Evolutionary conservation across 2,329 filamentous ascomycete species (phyloP).

Genomic region (Fusarium burgessii): DNA sequence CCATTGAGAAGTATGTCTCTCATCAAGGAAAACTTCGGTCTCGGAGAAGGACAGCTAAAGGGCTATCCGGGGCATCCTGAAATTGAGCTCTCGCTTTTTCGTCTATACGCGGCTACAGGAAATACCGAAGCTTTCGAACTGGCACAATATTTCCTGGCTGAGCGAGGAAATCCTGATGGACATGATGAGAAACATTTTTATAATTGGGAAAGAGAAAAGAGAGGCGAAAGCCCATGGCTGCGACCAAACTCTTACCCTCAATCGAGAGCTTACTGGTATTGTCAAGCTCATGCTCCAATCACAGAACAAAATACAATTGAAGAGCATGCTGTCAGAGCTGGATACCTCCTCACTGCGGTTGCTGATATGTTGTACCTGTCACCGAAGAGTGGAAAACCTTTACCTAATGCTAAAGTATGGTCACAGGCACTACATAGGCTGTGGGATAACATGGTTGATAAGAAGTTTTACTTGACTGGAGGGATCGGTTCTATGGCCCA

Average conservation of each 20-base stretch:
- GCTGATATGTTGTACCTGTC: slow-evolving; percentile 60
- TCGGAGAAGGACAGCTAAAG: slow-evolving; percentile 60
- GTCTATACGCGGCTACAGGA: slow-evolving; percentile 53
- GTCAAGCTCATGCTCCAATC: slow-evolving; percentile 68
- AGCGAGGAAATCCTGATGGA: slow-evolving; percentile 66
- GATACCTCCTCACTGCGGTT: slow-evolving; percentile 70
- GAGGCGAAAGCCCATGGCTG: slow-evolving; percentile 62
- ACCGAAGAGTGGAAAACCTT: slow-evolving; percentile 32
- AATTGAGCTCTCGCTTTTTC: slow-evolving; percentile 62
- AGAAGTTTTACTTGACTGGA: slow-evolving; percentile 70
- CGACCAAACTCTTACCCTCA: slow-evolving; percentile 61
- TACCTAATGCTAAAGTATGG: slow-evolving; percentile 44
- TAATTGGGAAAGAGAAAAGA: slow-evolving; percentile 62
- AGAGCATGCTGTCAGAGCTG: slow-evolving; percentile 69
- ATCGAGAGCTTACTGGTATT: slow-evolving; percentile 60
- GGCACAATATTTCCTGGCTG: slow-evolving; percentile 67
- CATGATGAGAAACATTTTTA: slow-evolving; percentile 65
- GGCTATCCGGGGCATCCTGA: slow-evolving; percentile 66
- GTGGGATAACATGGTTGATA: slow-evolving; percentile 69
- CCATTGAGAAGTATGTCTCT: slow-evolving; percentile 54
- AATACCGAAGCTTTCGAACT: slow-evolving; percentile 56
- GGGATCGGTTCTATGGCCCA: slow-evolving; percentile 65
- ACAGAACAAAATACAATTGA: slow-evolving; percentile 55
- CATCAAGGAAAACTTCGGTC: slow-evolving; percentile 64
- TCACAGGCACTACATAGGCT: slow-evolving; percentile 58